Evolutionary conservation across 768 basidiomycete species (phyloP).

Genomic region (Pisolithus albus): DNA sequence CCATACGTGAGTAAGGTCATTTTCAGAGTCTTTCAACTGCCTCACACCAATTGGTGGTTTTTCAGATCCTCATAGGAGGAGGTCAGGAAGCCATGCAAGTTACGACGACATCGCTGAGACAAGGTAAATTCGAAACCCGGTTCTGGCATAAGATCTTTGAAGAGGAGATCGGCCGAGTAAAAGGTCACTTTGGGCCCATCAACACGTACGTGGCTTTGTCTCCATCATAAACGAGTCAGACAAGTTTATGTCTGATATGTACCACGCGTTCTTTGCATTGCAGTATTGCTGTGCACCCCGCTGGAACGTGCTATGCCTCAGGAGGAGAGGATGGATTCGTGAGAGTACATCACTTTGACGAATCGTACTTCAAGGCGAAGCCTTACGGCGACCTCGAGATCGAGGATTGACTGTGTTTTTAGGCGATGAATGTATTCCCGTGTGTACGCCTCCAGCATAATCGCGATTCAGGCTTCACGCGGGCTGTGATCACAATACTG

Average conservation of each 20-base stretch:
- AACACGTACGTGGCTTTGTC: constrained; percentile 67
- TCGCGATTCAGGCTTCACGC: no score
- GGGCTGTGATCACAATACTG: no score
- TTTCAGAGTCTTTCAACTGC: background rate
- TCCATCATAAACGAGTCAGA: background rate
- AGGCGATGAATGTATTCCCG: constrained; percentile 4
- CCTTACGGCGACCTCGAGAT: constrained; percentile 89
- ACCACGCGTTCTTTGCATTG: background rate
- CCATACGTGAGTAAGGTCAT: constrained; percentile 59
- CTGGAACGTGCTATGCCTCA: constrained; percentile 82
- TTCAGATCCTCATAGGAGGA: constrained; percentile 83
- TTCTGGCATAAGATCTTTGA: constrained; percentile 98
- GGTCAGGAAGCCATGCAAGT: constrained; percentile 98
- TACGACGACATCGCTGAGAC: constrained; percentile 87
- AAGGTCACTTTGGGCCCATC: constrained; percentile 95
- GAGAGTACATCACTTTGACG: constrained; percentile 89
- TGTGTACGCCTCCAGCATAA: no score
- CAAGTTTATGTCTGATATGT: constrained; percentile 1
- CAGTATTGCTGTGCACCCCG: constrained; percentile 90
- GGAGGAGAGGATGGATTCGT: constrained; percentile 97
- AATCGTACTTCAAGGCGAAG: constrained; percentile 85
- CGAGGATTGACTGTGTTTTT: constrained; percentile 38
- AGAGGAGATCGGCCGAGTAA: constrained; percentile 95
- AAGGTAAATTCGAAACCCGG: constrained; percentile 96
- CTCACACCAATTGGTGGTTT: background rate